phyloP scores from a whole-genome alignment of 2,329 filamentous ascomycete genomes.

The Aspergillus cejpii region DNA sequence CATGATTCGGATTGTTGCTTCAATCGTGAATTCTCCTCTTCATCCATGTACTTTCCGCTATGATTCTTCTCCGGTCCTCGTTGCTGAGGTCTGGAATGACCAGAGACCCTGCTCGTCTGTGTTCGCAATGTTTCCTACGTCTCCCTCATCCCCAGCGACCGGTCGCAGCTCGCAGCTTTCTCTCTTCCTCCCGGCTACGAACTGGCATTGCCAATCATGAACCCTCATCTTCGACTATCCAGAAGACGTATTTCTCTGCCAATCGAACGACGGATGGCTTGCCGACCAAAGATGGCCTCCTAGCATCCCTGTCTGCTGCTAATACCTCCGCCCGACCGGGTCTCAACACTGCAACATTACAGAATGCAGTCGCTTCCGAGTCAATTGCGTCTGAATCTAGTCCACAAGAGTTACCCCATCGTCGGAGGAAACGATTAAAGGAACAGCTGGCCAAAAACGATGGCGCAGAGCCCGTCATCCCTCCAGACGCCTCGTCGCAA shows the following conservation, averaged over 20 bases:
- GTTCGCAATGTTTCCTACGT: slow-evolving; percentile 31
- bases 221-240: slow-evolving; percentile 22
- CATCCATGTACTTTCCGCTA: slow-evolving; percentile 19
- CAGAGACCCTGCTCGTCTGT: slow-evolving; percentile 28
- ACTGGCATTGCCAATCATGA: slow-evolving; percentile 26
- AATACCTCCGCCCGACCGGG: slow-evolving; percentile 14
- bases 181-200: slow-evolving; percentile 26
- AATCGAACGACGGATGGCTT: slow-evolving; percentile 23
- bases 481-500: slow-evolving; percentile 56
- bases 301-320: slow-evolving; percentile 24
- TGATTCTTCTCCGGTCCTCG: slow-evolving; percentile 36
- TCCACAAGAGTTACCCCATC: slow-evolving; percentile 36
- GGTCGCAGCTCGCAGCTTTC: slow-evolving; percentile 27
- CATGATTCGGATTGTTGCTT: slow-evolving; percentile 1
- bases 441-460: slow-evolving; percentile 19
- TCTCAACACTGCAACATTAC: slow-evolving; percentile 11
- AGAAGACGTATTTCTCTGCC: slow-evolving; percentile 39
- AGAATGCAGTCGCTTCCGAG: slow-evolving; percentile 13
- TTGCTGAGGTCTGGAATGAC: slow-evolving; percentile 28
- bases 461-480: slow-evolving; percentile 35
- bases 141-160: slow-evolving; percentile 12
- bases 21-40: slow-evolving; percentile 3
- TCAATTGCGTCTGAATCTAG: slow-evolving; percentile 18
- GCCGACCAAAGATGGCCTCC: slow-evolving; percentile 17
- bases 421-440: slow-evolving; percentile 41